Evolutionary conservation across 1,139 yeast genomes (phyloP).

Genomic region (Spathaspora sp.): DNA sequence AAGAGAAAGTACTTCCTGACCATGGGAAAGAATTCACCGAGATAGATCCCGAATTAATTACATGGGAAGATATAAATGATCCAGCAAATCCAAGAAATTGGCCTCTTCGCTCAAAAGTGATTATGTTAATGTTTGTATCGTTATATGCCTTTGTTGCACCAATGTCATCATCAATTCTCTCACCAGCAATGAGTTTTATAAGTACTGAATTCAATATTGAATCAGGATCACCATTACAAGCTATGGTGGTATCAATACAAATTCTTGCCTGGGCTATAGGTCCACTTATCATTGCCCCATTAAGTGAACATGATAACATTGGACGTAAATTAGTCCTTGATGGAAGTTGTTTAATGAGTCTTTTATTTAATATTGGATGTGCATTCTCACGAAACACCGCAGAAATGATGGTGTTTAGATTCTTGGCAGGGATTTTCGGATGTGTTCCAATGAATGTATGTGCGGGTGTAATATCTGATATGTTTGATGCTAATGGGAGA

Average conservation of each 20-base stretch:
- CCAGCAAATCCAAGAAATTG: conserved; percentile 45
- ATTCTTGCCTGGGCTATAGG: conserved; percentile 50
- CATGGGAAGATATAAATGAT: conserved; percentile 40
- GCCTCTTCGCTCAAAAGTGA: conserved; percentile 27
- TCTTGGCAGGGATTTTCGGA: conserved; percentile 41
- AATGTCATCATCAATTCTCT: conserved; percentile 46
- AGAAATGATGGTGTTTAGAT: conserved; percentile 42
- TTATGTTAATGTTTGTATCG: conserved; percentile 35
- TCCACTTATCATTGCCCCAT: conserved; percentile 44
- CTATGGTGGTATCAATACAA: conserved; percentile 46
- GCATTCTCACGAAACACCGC: conserved; percentile 39
- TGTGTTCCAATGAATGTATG: conserved; percentile 46
- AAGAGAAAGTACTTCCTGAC: conserved; percentile 12
- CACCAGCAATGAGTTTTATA: conserved; percentile 43
- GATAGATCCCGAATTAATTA: conserved; percentile 45
- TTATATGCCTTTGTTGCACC: conserved; percentile 46
- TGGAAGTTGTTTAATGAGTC: conserved; percentile 35
- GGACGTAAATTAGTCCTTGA: conserved; percentile 44
- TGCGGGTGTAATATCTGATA: conserved; percentile 42
- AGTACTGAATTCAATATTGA: conserved; percentile 33
- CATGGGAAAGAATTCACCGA: conserved; percentile 38
- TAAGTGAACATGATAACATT: conserved; percentile 42
- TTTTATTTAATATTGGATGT: conserved; percentile 41
- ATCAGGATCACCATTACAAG: conserved; percentile 24
- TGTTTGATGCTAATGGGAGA: conserved; percentile 39